Conservation (phyloP, 2,329 filamentous ascomycete species). For the Colletotrichum phormii region DNA sequence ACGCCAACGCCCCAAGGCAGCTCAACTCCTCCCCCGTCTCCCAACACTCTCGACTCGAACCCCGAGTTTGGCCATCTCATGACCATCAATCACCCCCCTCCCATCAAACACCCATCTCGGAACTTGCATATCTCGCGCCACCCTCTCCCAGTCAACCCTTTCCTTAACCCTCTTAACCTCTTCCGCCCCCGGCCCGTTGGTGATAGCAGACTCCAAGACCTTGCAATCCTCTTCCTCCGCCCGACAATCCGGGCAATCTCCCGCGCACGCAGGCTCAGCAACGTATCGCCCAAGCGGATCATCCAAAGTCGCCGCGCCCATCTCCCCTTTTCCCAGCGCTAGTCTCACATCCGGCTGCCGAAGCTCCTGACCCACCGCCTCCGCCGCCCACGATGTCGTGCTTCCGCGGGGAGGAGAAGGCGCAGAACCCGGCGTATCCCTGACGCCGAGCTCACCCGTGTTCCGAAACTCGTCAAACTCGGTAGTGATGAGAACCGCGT, state of each 20-base stretch:
- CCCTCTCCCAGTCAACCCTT: constrained; percentile 63
- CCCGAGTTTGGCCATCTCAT: constrained; percentile 61
- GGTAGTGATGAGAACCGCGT: constrained; percentile 65
- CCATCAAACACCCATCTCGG: constrained; percentile 69
- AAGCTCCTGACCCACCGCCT: constrained; percentile 40
- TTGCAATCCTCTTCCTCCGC: constrained; percentile 53
- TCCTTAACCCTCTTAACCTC: constrained; percentile 59
- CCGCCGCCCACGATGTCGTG: constrained; percentile 44
- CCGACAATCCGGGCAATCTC: constrained; percentile 63
- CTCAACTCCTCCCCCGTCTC: constrained; percentile 46
- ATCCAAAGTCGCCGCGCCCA: constrained; percentile 40
- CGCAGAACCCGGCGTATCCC: constrained; percentile 5
- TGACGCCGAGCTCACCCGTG: constrained; percentile 38
- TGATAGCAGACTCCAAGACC: constrained; percentile 51
- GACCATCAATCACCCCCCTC: constrained; percentile 63
- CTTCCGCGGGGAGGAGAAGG: constrained; percentile 37
- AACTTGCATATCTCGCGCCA: constrained; percentile 61
- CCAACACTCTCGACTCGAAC: constrained; percentile 66
- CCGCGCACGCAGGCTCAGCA: constrained; percentile 56
- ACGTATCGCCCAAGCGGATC: constrained; percentile 60
- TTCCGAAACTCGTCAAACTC: constrained; percentile 68
- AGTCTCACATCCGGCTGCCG: constrained; percentile 58
- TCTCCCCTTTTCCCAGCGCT: constrained; percentile 45
- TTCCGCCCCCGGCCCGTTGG: constrained; percentile 54
- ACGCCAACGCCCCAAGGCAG: too few relatives aligned